phyloP scores from a whole-genome alignment of 2,329 filamentous ascomycete genomes.

The Ophiostoma perfectum region DNA sequence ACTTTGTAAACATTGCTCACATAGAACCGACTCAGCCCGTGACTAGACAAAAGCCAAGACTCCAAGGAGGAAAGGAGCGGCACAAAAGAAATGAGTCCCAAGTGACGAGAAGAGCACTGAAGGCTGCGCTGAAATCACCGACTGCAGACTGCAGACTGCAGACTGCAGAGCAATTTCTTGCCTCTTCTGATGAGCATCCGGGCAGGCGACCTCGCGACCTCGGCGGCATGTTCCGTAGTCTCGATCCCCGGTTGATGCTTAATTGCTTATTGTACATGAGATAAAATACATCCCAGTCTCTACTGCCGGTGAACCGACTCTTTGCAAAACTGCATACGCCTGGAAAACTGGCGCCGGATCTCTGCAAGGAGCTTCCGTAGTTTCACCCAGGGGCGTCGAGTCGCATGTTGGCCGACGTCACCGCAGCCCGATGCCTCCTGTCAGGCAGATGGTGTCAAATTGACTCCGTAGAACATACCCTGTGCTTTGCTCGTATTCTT shows the following conservation, averaged over 20 bases:
- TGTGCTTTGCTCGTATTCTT: too few species aligned
- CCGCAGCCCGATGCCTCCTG: background rate
- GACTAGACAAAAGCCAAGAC: constrained; percentile 16
- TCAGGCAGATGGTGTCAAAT: too few species aligned
- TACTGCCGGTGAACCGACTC: background rate
- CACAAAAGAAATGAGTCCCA: constrained; percentile 11
- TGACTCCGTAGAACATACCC: too few species aligned
- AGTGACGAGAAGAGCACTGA: background rate
- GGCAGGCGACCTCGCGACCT: too few species aligned
- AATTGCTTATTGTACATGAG: too few species aligned
- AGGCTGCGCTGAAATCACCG: too few species aligned
- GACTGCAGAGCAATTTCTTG: too few species aligned
- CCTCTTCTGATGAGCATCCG: too few species aligned
- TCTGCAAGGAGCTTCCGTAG: constrained; percentile 1
- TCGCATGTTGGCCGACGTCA: background rate
- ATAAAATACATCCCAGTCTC: too few species aligned
- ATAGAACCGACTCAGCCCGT: background rate
- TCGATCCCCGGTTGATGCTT: too few species aligned
- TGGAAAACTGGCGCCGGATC: background rate
- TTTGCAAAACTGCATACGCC: background rate
- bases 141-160: too few species aligned
- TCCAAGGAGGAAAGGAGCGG: constrained; percentile 18
- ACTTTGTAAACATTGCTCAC: background rate
- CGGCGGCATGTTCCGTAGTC: too few species aligned
- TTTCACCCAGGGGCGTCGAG: constrained; percentile 7